Evolutionary conservation across 495 filamentous ascomycete species (phyloP), one percentile per base, ranked within the genome.

Genomic region (Aspergillus avenaceus): DNA sequence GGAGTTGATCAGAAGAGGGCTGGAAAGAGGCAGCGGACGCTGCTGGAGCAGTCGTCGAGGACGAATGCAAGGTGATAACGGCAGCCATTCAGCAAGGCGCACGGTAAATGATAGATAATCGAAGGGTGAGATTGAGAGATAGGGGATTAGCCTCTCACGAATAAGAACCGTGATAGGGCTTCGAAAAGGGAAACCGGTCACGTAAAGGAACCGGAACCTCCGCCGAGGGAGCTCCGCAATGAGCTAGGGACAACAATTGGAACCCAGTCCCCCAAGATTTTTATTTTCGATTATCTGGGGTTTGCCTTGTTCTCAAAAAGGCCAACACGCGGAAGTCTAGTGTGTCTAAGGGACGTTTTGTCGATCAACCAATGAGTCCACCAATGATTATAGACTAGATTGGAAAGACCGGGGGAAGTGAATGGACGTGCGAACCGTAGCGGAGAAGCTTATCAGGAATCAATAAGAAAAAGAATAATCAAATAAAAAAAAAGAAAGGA

Each of bases 61-160:
- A 70, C 56, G 70, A 72, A 60, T 74, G 70, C 57, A 74, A 58
- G 9, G 69, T 73, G 59, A 75, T 71, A 62, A 72, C 70, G 41
- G 70, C 68, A 48, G 72, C 72, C 72, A 73, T 72, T 57, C 41
- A 47, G 47, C 41, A 41, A 36, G 45, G 43, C 37, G 22, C 4
- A 25, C 48, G 23, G 38, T 14, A 34, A 28, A 31, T 22, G 37
- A 49, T 38, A 32, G 40, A 40, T 34, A 48, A 50, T 28, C 16
- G 32, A 37, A 46, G 28, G 34, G 40, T 21, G 21, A 51, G 28
- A 42, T 26, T 26, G 19, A 53, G 41, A 54, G 58, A 57, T 54
- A 61, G 54, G 48, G 45, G 34, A 31, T n/a, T 32, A 34, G 45
- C 28, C 28, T 28, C 29, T 45, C 52, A 38, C 41, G 29, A 45